These are phyloP conservation scores for Peronospora destructor DNA, from an alignment of 352 stramenopile species.

Conservation along the genomic window DNA sequence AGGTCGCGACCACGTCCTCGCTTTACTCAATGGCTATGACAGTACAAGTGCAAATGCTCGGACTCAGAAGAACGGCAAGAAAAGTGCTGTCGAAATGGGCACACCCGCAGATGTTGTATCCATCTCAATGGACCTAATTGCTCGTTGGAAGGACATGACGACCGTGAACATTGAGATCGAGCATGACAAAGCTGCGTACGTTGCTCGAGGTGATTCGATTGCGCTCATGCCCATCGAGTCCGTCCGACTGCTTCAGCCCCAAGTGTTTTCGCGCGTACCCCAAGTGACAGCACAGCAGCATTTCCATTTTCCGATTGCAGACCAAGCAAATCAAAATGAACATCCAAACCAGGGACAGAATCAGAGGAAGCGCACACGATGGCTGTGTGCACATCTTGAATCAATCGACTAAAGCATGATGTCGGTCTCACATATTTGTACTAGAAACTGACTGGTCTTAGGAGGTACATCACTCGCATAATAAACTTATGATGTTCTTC, in stretches of 20 bases:
- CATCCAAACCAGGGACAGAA: slow-evolving; percentile 18
- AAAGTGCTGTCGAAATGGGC: slow-evolving; percentile 3
- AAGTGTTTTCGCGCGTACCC: slow-evolving; percentile 61
- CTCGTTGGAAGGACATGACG: slow-evolving; percentile 59
- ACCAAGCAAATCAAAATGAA: slow-evolving; percentile 21
- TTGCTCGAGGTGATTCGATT: slow-evolving; percentile 3
- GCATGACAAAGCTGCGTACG: slow-evolving; percentile 37
- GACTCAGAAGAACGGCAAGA: slow-evolving; percentile 20
- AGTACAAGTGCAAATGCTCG: slow-evolving; percentile 11
- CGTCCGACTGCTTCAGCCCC: slow-evolving; percentile 49
- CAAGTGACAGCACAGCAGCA: slow-evolving; percentile 38
- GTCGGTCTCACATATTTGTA: neutral
- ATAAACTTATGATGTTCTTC: too few species aligned
- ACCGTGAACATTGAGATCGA: slow-evolving; percentile 74
- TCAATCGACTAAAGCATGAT: neutral
- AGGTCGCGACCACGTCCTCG: slow-evolving; percentile 92
- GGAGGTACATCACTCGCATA: too few species aligned
- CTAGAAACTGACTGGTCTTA: too few species aligned
- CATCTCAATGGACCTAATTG: slow-evolving; percentile 66
- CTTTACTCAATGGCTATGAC: slow-evolving; percentile 43
- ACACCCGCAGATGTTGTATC: slow-evolving; percentile 7
- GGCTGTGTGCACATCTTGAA: slow-evolving; percentile 34
- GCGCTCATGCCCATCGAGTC: slow-evolving; percentile 44
- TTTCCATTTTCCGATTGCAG: slow-evolving; percentile 56
- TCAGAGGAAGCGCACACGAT: slow-evolving; percentile 30